Base-by-base conservation (phyloP, 2,329 filamentous ascomycete genomes). In the Chaetomium sp. region DNA sequence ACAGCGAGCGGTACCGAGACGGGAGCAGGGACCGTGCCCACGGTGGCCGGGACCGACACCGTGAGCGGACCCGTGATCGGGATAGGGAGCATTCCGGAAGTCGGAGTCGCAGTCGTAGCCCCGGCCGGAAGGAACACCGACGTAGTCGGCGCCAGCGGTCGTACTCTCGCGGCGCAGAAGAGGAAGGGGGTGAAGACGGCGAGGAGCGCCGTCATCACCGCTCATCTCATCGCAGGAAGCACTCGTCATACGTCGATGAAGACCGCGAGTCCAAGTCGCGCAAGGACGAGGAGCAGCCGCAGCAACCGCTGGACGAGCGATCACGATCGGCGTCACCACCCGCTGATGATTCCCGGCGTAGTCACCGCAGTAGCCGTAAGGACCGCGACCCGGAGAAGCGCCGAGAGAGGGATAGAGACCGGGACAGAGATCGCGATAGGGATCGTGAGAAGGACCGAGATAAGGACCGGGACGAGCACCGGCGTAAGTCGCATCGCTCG, bases 271-370 rank as follows among this genome's bases (percentile, higher is more conserved):
- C 67, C 49, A 71, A 66, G 59, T 65, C 68, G 69, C 40, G 61
- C 71, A 44, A 69, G 72, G 61, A 46, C 42, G 64, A 59, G 69
- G 38, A 44, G 43, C 33, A 52, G 33, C 43, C 36, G 61, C 72
- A 74, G 70, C 45, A 38, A 40, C 33, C 49, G 12, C 36, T 43
- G 61, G 72, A 74, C 10, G 79, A 83, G 48, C 78, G 79, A 50
- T 84, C 85, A 0, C 78, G 86, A 55, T 89, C 87, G 5, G 77
- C 78, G 5, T 89, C 88, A 2, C 80, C 79, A n/a, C 40, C 54
- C 1, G 53, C 36, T 1, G 56, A 55, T 1, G 80, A 82, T 10
- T 77, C 79, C 8, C 81, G 78, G 60, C 71, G 78, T 53, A 76
- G 77, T 49, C 81, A 84, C 63, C 81, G 82, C 59, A 84, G 82